Percentiles rank a stretch among this genome's conserved stretches.
Conservation (phyloP, 768 basidiomycete genomes). For the Suillus decipiens region DNA sequence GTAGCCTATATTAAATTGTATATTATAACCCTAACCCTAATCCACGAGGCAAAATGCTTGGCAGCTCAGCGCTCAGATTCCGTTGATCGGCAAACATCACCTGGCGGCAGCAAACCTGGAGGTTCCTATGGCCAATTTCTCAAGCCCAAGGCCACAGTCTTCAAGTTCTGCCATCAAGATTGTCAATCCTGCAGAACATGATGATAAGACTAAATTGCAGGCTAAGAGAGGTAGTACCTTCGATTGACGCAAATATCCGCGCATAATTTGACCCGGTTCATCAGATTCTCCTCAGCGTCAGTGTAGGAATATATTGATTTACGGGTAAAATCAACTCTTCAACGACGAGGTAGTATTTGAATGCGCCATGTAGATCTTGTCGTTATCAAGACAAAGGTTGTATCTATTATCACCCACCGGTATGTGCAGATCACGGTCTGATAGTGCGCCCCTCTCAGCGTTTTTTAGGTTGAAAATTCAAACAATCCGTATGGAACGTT, state of each 20-base stretch:
- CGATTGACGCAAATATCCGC: conserved; percentile 12
- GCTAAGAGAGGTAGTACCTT: conserved; percentile 55
- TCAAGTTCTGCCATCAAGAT: conserved; percentile 70
- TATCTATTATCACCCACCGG: conserved; percentile 78
- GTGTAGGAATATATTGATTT: conserved; percentile 89
- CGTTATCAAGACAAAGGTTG: conserved; percentile 88
- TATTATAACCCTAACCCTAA: not conserved
- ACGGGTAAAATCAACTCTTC: conserved; percentile 60
- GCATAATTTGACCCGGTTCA: conserved; percentile 12
- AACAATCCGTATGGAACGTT: conserved; percentile 28
- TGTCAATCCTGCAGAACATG: conserved; percentile 54
- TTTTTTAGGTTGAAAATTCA: conserved; percentile 21
- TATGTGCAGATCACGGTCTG: conserved; percentile 28
- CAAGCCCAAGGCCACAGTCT: conserved; percentile 60
- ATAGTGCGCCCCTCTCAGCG: not conserved
- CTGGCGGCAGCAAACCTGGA: conserved; percentile 1
- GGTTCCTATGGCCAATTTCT: conserved; percentile 65
- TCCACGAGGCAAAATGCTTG: not conserved
- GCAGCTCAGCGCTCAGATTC: not conserved
- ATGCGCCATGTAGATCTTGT: conserved; percentile 57
- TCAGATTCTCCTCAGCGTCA: conserved; percentile 73
- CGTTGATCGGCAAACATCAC: conserved; percentile 2
- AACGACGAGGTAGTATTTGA: not conserved
- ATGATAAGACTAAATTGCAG: conserved; percentile 42
- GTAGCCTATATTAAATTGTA: not conserved